These are phyloP conservation scores for Scheffersomyces lignosus DNA, from an alignment of 805 yeast genomes.

Conservation along the genomic window DNA sequence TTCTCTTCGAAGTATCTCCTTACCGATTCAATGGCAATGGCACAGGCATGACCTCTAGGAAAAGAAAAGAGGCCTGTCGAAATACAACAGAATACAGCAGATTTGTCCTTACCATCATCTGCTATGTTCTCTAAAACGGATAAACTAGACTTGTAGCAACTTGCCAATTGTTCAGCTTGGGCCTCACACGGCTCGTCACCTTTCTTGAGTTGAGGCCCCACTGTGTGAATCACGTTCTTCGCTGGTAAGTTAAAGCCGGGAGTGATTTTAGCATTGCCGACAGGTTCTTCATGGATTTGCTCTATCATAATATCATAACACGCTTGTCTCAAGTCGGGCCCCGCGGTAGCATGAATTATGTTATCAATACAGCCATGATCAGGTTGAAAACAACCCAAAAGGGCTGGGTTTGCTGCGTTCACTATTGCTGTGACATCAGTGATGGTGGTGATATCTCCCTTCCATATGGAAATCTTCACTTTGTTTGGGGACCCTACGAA, in stretches of 20 bases:
- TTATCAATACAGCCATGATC: constrained; percentile 4
- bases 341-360: constrained; percentile 3
- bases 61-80: constrained; percentile 3
- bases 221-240: constrained; percentile 2
- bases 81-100: constrained; percentile 3
- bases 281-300: constrained; percentile 2
- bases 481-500: not conserved
- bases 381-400: constrained; percentile 3
- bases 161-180: not conserved
- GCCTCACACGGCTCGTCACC: not conserved
- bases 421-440: constrained; percentile 4
- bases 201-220: not conserved
- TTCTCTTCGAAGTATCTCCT: constrained; percentile 1
- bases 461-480: constrained; percentile 1
- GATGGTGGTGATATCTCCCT: constrained; percentile 3
- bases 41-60: constrained; percentile 2
- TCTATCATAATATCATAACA: not conserved
- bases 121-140: not conserved
- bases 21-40: constrained; percentile 1
- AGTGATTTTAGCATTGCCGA: constrained; percentile 1
- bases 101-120: not conserved
- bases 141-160: constrained; percentile 1
- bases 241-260: constrained; percentile 2
- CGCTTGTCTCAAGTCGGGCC: constrained; percentile 1
- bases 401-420: constrained; percentile 3